Evolutionary conservation across 148 eudicot species (phyloP).

Genomic region (Cornus controversa): DNA sequence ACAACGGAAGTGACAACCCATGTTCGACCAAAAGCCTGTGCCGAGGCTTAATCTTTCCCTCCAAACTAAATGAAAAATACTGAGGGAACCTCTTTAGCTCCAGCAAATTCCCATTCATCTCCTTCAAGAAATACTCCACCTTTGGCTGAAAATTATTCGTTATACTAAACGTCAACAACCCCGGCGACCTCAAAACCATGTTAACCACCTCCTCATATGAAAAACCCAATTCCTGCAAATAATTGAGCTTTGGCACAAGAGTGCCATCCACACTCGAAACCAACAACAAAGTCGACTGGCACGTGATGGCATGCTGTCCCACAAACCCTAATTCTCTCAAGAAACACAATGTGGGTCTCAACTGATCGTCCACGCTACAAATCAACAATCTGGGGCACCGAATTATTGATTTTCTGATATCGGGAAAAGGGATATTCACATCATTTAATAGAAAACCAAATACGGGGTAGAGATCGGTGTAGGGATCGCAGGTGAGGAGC

Average conservation of each 20-base stretch:
- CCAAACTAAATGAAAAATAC: conserved; percentile 90
- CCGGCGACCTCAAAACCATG: conserved; percentile 81
- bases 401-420: conserved; percentile 41
- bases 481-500: conserved; percentile 72
- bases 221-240: conserved; percentile 55
- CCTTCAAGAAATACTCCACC: conserved; percentile 62
- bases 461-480: conserved; percentile 54
- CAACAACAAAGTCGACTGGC: conserved; percentile 53
- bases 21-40: conserved; percentile 51
- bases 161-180: conserved; percentile 69
- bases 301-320: conserved; percentile 36
- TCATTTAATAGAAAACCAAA: conserved; percentile 65
- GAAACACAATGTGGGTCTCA: conserved; percentile 66
- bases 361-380: conserved; percentile 46
- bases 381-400: conserved; percentile 82
- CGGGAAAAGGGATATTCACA: conserved; percentile 42
- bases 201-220: conserved; percentile 41
- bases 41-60: conserved; percentile 72
- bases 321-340: conserved; percentile 54
- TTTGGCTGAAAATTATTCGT: conserved; percentile 70
- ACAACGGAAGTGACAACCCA: conserved; percentile 59
- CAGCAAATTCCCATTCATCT: conserved; percentile 74
- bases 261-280: conserved; percentile 61
- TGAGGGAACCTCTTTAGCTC: conserved; percentile 85
- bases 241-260: conserved; percentile 47